Percentiles rank a stretch among this genome's conserved stretches.
phyloP scores from a whole-genome alignment of 306 rosid species.

The Calophaca sinica region DNA sequence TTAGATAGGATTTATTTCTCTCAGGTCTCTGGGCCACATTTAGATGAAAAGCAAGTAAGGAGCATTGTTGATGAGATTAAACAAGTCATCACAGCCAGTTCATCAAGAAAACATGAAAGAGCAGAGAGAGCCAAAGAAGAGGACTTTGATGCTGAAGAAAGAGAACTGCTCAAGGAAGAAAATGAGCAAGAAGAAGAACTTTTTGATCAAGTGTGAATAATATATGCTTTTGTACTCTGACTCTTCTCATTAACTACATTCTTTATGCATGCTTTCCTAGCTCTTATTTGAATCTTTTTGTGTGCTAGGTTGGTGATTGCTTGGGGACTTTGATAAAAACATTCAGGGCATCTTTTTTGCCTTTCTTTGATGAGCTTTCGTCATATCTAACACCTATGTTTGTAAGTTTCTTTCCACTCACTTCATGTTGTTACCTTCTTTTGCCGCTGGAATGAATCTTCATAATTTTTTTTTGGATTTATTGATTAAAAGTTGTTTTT shows the following conservation, averaged over 20 bases:
- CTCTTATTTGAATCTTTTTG: constrained; percentile 38
- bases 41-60: constrained; percentile 88
- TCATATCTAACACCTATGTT: constrained; percentile 93
- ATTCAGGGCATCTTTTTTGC: constrained; percentile 87
- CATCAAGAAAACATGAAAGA: constrained; percentile 89
- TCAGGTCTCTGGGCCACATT: constrained; percentile 79
- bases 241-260: constrained; percentile 27
- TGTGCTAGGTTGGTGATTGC: constrained; percentile 85
- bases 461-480: neutral
- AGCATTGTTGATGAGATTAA: constrained; percentile 92
- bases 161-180: constrained; percentile 89
- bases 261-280: constrained; percentile 11
- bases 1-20: constrained; percentile 40
- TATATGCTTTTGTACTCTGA: constrained; percentile 30
- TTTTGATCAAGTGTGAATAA: constrained; percentile 77
- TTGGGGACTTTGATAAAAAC: constrained; percentile 96
- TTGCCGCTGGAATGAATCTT: constrained; percentile 15
- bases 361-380: constrained; percentile 90
- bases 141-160: constrained; percentile 97
- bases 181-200: constrained; percentile 99
- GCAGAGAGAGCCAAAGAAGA: constrained; percentile 90
- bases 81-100: constrained; percentile 89
- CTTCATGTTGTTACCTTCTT: neutral
- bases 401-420: constrained; percentile 62
- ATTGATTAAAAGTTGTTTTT: constrained; percentile 24